Base-by-base conservation (phyloP, 176 grass and related monocot genomes). In the bread wheat (Triticum aestivum) region DNA sequence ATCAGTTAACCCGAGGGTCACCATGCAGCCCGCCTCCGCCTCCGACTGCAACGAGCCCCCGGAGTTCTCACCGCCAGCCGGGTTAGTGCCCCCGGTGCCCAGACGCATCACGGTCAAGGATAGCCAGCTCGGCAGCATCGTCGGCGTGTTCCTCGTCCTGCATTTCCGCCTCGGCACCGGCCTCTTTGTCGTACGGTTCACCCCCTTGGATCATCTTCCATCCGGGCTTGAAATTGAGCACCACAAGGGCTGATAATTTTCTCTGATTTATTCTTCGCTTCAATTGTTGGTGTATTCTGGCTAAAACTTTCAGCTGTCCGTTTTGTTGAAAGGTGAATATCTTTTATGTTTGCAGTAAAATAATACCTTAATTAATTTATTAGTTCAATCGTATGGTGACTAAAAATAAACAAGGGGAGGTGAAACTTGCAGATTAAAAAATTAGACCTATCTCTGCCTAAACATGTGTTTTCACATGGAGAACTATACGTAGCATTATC, bases 271-370 rank as follows among this genome's bases (percentile, higher is more conserved):
- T 85, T 76, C 39, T 88, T 85, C 21, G 37, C 69, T 44, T 44
- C 42, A 44, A 44, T 44, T 44, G 42, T 44, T 44, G 3, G 0
- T 44, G 42, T 11, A 44, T 44, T 0, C 42, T 44, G 65, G 13
- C 64, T 44, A 44, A 24, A 80, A 75, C 68, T 87, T 56, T 63
- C 91, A 96, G 96, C 21, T 98, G 96, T 82, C 92, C 96, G n/a
- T n/a, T n/a, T n/a, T 1, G 30, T 82, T 86, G 92, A 4, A 98
- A 98, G 96, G 96, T 98, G 85, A 87, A 71, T 76, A 79, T 44
- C 39, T 13, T 76, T 67, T 67, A 10, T 45, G 3, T 3, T 75
- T n/a, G n/a, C n/a, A n/a, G n/a, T 42, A 42, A 42, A 5, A 37
- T 6, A 37, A 37, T 37, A 37, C 35, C 35, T 37, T 37, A 37